Percentiles rank a stretch among this genome's conserved stretches.
These are phyloP conservation scores for Penicillium sp. DNA, from an alignment of 2,329 filamentous ascomycete genomes.

Conservation along the genomic window DNA sequence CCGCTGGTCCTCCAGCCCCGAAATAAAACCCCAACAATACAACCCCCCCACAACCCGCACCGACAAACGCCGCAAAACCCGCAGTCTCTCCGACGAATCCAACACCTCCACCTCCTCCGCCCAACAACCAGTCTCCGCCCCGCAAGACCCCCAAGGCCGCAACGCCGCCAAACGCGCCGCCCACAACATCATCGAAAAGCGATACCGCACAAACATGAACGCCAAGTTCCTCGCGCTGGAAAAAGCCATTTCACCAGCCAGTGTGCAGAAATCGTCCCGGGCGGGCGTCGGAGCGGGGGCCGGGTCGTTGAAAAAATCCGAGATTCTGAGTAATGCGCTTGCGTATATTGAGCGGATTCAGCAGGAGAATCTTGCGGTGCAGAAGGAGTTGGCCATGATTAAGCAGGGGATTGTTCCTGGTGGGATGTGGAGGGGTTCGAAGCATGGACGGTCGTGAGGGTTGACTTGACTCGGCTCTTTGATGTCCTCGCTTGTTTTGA, in stretches of 20 bases:
- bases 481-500: neutral
- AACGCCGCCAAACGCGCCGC: conserved; percentile 49
- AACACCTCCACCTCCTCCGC: conserved; percentile 24
- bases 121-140: conserved; percentile 25
- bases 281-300: conserved; percentile 39
- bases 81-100: conserved; percentile 38
- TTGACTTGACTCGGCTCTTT: no score
- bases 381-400: conserved; percentile 41
- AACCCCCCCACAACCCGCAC: conserved; percentile 17
- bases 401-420: conserved; percentile 38
- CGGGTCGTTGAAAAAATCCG: conserved; percentile 46
- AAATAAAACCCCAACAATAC: conserved; percentile 37
- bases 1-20: conserved; percentile 39
- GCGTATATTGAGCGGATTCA: conserved; percentile 46
- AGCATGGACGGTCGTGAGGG: conserved; percentile 19
- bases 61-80: conserved; percentile 33
- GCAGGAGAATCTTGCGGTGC: conserved; percentile 41
- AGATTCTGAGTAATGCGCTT: conserved; percentile 46
- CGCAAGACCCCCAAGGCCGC: conserved; percentile 34
- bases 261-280: conserved; percentile 33
- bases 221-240: conserved; percentile 50
- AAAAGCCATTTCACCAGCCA: conserved; percentile 41
- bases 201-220: conserved; percentile 52
- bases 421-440: conserved; percentile 34
- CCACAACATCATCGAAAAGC: conserved; percentile 51